Base-by-base conservation (phyloP, 2,329 filamentous ascomycete species). In the Arachnomyces sp. region DNA sequence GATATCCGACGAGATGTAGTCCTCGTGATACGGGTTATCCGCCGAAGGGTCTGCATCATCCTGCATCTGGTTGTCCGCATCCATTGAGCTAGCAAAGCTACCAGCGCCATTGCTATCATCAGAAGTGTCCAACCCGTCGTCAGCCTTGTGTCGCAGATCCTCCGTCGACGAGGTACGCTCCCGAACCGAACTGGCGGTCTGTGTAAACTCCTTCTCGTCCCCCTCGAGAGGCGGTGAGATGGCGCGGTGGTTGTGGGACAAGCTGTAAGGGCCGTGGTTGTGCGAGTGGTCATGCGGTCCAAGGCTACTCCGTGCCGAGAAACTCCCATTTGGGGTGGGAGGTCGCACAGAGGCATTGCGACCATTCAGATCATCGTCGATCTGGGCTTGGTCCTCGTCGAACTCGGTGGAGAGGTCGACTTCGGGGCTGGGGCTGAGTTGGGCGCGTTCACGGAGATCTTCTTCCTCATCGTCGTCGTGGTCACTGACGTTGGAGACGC, bases 341-440 rank as follows among this genome's bases (percentile, higher is more conserved):
- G 14, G 36, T 36, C 39, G 42, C 29, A 35, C 28, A 13, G 42
- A 38, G 28, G 36, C 44, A 20, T 39, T 39, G 34, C 37, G 34
- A 14, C 34, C 38, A 47, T 49, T 37, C 59, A 61, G 49, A 55
- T 67, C 18, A 49, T 42, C 40, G 53, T 43, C 34, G 55, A 53
- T 37, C 49, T 66, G 34, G 74, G 74, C n/a, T 77, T 81, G 60
- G 64, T 84, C 1, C 72, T 93, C 43, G 14, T 94, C 88, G 45
- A 93, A 83, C 55, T 94, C 87, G 12, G 83, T 82, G 1, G 86
- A 93, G 7, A 98, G 72, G 56, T 96, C 90, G 16, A 96, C 80
- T 66, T 96, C 92, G 1, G 92, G 92, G 34, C 88, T 95, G 0
- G 87, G 86, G 51, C 88, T 94, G 50, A 93, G 70, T 50, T 86